phyloP scores from a whole-genome alignment of 2,329 filamentous ascomycete genomes.

The Pseudogymnoascus sp. region DNA sequence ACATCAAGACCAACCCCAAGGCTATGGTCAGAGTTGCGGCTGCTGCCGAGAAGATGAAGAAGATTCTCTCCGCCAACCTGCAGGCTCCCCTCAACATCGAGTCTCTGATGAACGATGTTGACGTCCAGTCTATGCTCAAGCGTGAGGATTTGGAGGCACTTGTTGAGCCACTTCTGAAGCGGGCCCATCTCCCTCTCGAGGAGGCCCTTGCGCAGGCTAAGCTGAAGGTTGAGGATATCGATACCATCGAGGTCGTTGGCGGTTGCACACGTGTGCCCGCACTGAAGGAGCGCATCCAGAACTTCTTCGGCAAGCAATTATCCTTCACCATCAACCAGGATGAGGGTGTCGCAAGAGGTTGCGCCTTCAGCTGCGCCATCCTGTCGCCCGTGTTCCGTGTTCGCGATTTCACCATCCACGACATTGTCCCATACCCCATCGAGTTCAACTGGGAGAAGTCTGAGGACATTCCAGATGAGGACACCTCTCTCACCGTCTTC shows the following conservation, averaged over 20 bases:
- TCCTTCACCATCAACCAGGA: slow-evolving; percentile 98
- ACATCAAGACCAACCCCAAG: slow-evolving; percentile 85
- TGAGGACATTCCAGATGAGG: slow-evolving; percentile 94
- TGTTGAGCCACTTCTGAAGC: slow-evolving; percentile 73
- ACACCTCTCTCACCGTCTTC: slow-evolving; percentile 94
- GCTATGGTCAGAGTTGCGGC: slow-evolving; percentile 79
- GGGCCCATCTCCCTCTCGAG: slow-evolving; percentile 69
- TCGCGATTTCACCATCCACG: slow-evolving; percentile 94
- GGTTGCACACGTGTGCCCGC: slow-evolving; percentile 89
- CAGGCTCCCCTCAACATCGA: slow-evolving; percentile 92
- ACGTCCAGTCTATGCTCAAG: slow-evolving; percentile 82
- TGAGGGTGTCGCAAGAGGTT: slow-evolving; percentile 91
- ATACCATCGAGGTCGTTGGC: slow-evolving; percentile 86
- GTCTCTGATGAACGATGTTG: slow-evolving; percentile 96
- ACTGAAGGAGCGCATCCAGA: slow-evolving; percentile 81
- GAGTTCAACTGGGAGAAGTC: slow-evolving; percentile 99
- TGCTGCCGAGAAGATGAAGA: slow-evolving; percentile 96
- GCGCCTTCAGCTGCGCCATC: slow-evolving; percentile 95
- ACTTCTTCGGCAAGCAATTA: slow-evolving; percentile 86
- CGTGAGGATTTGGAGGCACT: slow-evolving; percentile 91
- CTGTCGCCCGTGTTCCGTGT: slow-evolving; percentile 97
- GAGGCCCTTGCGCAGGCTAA: slow-evolving; percentile 91
- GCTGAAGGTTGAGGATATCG: slow-evolving; percentile 85
- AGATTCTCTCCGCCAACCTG: slow-evolving; percentile 93
- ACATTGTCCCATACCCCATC: slow-evolving; percentile 96